phyloP scores from a whole-genome alignment of 2,329 filamentous ascomycete genomes.

The Clarireedia paspali region DNA sequence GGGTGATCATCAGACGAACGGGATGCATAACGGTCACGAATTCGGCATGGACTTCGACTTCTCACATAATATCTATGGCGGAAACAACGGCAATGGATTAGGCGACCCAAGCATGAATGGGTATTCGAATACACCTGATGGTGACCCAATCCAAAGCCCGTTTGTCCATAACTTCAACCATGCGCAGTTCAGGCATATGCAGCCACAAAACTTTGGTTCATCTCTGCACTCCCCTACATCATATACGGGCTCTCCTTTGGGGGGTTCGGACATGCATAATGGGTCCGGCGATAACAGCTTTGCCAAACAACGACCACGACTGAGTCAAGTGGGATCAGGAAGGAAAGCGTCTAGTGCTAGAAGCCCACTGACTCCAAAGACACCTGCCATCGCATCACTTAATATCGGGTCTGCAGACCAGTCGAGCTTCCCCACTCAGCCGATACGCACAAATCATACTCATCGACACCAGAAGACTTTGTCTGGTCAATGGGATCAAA shows the following conservation, averaged over 20 bases:
- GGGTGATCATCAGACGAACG: conserved; percentile 24
- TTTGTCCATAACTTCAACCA: conserved; percentile 75
- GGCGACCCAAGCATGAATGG: conserved; percentile 63
- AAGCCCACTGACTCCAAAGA: conserved; percentile 81
- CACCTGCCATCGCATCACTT: conserved; percentile 66
- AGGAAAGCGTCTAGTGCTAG: conserved; percentile 63
- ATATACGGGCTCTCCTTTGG: conserved; percentile 43
- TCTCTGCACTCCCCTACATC: conserved; percentile 46
- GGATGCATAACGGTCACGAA: conserved; percentile 48
- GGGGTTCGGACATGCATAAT: conserved; percentile 41
- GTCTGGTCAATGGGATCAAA: conserved; percentile 86
- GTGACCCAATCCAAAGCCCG: conserved; percentile 84
- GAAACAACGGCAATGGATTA: conserved; percentile 48
- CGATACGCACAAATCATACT: conserved; percentile 61
- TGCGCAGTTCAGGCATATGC: conserved; percentile 65
- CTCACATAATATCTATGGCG: conserved; percentile 43
- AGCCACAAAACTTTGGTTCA: conserved; percentile 47
- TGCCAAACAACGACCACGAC: conserved; percentile 48
- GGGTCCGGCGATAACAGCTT: conserved; percentile 39
- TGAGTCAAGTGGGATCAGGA: conserved; percentile 58
- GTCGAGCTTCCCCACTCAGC: conserved; percentile 65
- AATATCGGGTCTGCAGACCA: conserved; percentile 57
- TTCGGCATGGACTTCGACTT: conserved; percentile 52
- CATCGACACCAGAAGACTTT: conserved; percentile 71
- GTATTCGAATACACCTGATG: conserved; percentile 87